A percentile compares a stretch with the other conserved stretches of the same genome.
Conservation (phyloP, 352 stramenopile genomes). For the Pythium vanterpoolii region DNA sequence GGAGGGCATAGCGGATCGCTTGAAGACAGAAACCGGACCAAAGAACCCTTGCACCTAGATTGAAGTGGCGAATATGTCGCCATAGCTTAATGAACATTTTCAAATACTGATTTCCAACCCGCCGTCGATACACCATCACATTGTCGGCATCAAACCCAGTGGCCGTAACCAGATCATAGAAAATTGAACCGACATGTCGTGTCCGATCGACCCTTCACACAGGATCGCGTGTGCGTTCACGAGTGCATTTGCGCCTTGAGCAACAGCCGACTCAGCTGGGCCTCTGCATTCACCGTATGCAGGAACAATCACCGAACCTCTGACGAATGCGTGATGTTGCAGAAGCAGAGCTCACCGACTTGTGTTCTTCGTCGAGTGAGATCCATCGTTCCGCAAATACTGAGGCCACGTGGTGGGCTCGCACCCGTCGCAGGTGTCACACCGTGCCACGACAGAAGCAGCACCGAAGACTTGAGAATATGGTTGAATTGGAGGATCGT, state of each 20-base stretch:
- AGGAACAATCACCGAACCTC: slow-evolving; percentile 13
- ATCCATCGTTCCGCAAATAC: slow-evolving; percentile 6
- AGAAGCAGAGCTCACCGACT: background rate
- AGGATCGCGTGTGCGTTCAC: slow-evolving; percentile 16
- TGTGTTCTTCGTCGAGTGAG: slow-evolving; percentile 10
- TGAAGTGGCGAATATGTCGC: slow-evolving; percentile 28
- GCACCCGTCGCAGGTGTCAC: background rate
- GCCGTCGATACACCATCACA: slow-evolving; percentile 16
- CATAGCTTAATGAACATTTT: slow-evolving; percentile 23
- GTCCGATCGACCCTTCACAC: slow-evolving; percentile 14
- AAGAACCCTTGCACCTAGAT: slow-evolving; percentile 25
- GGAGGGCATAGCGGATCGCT: slow-evolving; percentile 21
- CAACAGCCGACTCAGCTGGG: slow-evolving; percentile 23
- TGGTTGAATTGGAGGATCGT: slow-evolving; percentile 22
- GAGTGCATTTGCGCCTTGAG: slow-evolving; percentile 20
- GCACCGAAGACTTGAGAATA: background rate
- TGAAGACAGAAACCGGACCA: slow-evolving; percentile 19
- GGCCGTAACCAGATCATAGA: background rate
- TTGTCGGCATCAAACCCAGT: slow-evolving; percentile 14
- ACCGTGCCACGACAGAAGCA: slow-evolving; percentile 5
- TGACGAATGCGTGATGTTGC: slow-evolving; percentile 8
- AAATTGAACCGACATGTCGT: slow-evolving; percentile 31
- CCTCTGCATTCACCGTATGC: slow-evolving; percentile 2
- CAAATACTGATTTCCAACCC: slow-evolving; percentile 27
- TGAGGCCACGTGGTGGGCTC: too few relatives aligned